phyloP scores from a whole-genome alignment of 768 basidiomycete genomes.

The Termitomyces titanicus region DNA sequence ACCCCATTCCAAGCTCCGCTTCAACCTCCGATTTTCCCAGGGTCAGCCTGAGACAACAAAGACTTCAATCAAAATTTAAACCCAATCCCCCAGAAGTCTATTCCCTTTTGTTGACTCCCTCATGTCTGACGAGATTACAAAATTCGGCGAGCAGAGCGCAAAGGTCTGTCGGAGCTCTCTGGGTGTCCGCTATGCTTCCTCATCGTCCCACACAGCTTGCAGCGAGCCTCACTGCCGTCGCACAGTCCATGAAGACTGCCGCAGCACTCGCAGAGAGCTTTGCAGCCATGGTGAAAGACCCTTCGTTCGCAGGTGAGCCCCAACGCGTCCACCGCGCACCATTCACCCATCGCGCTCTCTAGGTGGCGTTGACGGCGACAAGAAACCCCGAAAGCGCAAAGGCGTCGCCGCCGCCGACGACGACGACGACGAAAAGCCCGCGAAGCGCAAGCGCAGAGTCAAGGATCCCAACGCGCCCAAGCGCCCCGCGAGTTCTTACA shows the following conservation, averaged over 20 bases:
- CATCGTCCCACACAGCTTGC: slow-evolving; percentile 42
- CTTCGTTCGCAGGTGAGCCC: slow-evolving; percentile 10
- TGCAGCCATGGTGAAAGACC: slow-evolving; percentile 42
- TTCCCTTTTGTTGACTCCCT: slow-evolving; percentile 11
- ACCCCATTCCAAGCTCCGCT: slow-evolving; percentile 30
- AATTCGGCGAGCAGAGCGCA: slow-evolving; percentile 28
- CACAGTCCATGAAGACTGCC: slow-evolving; percentile 60
- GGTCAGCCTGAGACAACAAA: slow-evolving; percentile 23
- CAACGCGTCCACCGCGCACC: slow-evolving; percentile 5
- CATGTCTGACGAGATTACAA: slow-evolving; percentile 24
- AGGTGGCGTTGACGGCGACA: slow-evolving; percentile 17
- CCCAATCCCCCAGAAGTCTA: slow-evolving; percentile 7
- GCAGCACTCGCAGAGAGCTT: slow-evolving; percentile 60
- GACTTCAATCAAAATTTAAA: slow-evolving; percentile 9
- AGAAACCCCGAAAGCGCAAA: slow-evolving; percentile 52
- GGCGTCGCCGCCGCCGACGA: slow-evolving; percentile 34
- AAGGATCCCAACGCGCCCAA: slow-evolving; percentile 94
- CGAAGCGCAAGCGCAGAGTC: slow-evolving; percentile 68
- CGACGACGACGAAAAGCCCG: slow-evolving; percentile 33
- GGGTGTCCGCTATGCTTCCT: slow-evolving; percentile 7
- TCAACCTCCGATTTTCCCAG: slow-evolving; percentile 33
- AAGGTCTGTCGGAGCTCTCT: slow-evolving; percentile 25
- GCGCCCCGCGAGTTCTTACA: slow-evolving; percentile 88
- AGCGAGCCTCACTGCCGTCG: slow-evolving; percentile 49
- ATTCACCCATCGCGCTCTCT: slow-evolving; percentile 14